These are phyloP conservation scores for Dorcoceras hygrometricum DNA, from an alignment of 257 asterid genomes.

Conservation along the genomic window DNA sequence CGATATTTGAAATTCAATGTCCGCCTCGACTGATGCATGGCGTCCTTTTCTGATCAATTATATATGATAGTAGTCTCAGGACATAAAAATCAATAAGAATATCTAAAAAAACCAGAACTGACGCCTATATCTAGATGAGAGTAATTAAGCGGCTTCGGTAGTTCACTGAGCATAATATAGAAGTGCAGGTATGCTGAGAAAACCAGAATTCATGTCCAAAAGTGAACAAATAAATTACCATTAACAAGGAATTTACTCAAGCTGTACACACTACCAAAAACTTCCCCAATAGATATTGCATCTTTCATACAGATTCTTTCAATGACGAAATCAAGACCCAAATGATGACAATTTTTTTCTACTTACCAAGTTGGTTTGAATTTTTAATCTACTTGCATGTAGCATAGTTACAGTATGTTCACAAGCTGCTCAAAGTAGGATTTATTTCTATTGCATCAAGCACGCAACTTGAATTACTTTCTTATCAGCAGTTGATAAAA, in stretches of 20 bases:
- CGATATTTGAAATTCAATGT: neutral
- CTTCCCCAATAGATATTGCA: neutral
- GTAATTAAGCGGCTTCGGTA: too few relatives aligned
- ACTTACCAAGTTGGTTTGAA: neutral
- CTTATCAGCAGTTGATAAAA: slow-evolving; percentile 53
- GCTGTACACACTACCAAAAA: neutral
- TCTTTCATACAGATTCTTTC: neutral
- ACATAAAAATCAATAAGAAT: neutral
- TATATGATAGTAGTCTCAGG: neutral
- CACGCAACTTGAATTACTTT: slow-evolving; percentile 58
- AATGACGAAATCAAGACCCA: neutral
- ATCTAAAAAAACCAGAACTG: neutral
- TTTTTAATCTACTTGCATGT: neutral
- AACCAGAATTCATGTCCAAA: too few relatives aligned
- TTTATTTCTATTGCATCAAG: slow-evolving; percentile 60
- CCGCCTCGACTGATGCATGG: neutral
- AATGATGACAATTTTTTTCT: neutral
- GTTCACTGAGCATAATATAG: too few relatives aligned
- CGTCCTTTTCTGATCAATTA: neutral
- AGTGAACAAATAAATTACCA: too few relatives aligned
- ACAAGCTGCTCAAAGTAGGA: slow-evolving; percentile 42
- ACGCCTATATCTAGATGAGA: neutral
- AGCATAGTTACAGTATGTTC: neutral
- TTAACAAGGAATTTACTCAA: neutral
- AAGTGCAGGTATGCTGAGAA: too few relatives aligned